These are phyloP conservation scores for Globisporangium barbulae DNA, from an alignment of 352 stramenopile species.

Conservation along the genomic window DNA sequence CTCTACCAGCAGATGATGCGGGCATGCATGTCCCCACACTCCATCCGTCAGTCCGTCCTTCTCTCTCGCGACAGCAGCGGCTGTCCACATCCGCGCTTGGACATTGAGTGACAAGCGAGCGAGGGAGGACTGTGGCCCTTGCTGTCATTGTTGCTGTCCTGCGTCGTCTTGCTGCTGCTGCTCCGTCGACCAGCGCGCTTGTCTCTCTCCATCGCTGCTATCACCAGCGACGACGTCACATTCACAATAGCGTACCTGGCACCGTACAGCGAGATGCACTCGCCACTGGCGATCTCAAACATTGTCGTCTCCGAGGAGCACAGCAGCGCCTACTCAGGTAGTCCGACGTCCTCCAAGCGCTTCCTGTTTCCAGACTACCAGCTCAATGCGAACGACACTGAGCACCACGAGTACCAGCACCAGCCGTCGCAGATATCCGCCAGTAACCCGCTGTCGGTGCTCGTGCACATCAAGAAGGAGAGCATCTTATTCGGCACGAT, in stretches of 20 bases:
- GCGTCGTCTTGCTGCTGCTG: background rate
- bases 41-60: background rate
- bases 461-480: constrained; percentile 37
- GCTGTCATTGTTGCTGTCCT: background rate
- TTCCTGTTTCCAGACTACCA: constrained; percentile 31
- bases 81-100: background rate
- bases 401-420: background rate
- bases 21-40: no score
- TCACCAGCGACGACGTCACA: background rate
- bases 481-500: constrained; percentile 32
- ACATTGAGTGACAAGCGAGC: background rate
- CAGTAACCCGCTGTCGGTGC: constrained; percentile 35
- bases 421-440: background rate
- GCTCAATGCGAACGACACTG: constrained; percentile 5
- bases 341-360: constrained; percentile 21
- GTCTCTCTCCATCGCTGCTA: background rate
- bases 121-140: background rate
- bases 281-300: constrained; percentile 61
- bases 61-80: background rate
- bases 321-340: constrained; percentile 17
- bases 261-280: constrained; percentile 33
- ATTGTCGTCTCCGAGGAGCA: constrained; percentile 44
- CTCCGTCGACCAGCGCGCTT: background rate
- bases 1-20: background rate
- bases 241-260: constrained; percentile 5